Base-by-base conservation (phyloP, 352 stramenopile species). In the Aphanomyces astaci region DNA sequence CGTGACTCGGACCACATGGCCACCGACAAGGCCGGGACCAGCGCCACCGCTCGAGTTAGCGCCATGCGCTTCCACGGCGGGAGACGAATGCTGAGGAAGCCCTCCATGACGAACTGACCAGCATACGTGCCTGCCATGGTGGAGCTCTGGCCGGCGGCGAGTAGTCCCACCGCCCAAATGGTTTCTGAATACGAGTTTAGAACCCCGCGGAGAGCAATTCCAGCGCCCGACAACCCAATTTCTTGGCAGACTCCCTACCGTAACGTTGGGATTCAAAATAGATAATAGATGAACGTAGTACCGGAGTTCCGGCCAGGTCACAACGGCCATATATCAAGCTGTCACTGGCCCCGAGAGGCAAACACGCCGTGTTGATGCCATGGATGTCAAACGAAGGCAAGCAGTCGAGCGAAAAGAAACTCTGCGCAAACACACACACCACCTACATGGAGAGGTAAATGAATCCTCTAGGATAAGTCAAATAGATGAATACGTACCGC, bases 111-210 rank as follows among this genome's bases (percentile, higher is more conserved):
- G 63, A 98, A 98, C 75, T 98, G 96, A 11, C 96, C 96, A 0
- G 96, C 95, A 72, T 98, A 98, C 4, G 96, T 98, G 30, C 94
- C 96, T 2, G 96, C 98, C 86, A 98, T 98, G 25, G 95, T 98
- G 32, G 86, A 94, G 72, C 82, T 95, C 71, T 98, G 96, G 25
- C 96, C 96, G 13, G 96, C 91, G 4, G 96, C 96, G 30, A 98
- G 75, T 24, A 98, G 74, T 1, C 94, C 96, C 28, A 98, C 85
- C 19, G 88, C 94, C 95, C 94, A 55, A 52, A 98, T 87, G 31
- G 87, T 82, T 69, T 96, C 82, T 0, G 88, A 82, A 63, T 91
- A 92, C 19, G 80, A 43, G 3, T 88, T 88, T 7, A 97, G 73
- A 74, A 96, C 91, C 4, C 79, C 85, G 57, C 76, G 82, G 25